Percentiles rank a stretch among this genome's conserved stretches.
Evolutionary conservation across 2,329 filamentous ascomycete species (phyloP).

Genomic region (Curvularia sp.): DNA sequence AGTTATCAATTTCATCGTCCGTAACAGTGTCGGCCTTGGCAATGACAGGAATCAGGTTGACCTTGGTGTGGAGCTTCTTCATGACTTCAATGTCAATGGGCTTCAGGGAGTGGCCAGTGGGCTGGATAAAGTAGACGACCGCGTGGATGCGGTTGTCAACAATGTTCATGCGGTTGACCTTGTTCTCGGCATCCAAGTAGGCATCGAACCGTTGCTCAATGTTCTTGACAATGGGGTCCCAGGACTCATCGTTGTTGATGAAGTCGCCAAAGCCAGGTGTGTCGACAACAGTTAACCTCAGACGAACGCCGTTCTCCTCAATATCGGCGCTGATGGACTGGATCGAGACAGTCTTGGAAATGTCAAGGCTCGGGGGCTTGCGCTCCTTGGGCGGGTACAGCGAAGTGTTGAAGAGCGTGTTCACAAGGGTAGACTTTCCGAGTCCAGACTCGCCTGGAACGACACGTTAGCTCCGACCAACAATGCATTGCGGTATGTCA

Average conservation of each 20-base stretch:
- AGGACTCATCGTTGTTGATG: conserved; percentile 99
- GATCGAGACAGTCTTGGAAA: conserved; percentile 77
- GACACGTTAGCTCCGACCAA: conserved; percentile 24
- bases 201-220: conserved; percentile 99
- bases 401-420: conserved; percentile 99
- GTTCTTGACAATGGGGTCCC: conserved; percentile 98
- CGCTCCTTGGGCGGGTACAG: conserved; percentile 98
- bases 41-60: conserved; percentile 99
- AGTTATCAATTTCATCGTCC: conserved; percentile 90
- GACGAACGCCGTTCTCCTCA: conserved; percentile 96
- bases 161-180: conserved; percentile 99
- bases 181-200: conserved; percentile 99
- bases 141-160: conserved; percentile 99
- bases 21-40: conserved; percentile 98
- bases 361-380: conserved; percentile 95
- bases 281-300: conserved; percentile 95
- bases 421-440: conserved; percentile 98
- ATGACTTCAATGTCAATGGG: conserved; percentile 99
- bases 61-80: conserved; percentile 99
- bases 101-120: conserved; percentile 97
- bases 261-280: conserved; percentile 99
- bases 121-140: conserved; percentile 99
- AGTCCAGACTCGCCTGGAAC: conserved; percentile 91
- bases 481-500: conserved; percentile 2
- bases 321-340: conserved; percentile 69